phyloP scores from a whole-genome alignment of 2,329 filamentous ascomycete genomes.

The Trichoderma sp. region DNA sequence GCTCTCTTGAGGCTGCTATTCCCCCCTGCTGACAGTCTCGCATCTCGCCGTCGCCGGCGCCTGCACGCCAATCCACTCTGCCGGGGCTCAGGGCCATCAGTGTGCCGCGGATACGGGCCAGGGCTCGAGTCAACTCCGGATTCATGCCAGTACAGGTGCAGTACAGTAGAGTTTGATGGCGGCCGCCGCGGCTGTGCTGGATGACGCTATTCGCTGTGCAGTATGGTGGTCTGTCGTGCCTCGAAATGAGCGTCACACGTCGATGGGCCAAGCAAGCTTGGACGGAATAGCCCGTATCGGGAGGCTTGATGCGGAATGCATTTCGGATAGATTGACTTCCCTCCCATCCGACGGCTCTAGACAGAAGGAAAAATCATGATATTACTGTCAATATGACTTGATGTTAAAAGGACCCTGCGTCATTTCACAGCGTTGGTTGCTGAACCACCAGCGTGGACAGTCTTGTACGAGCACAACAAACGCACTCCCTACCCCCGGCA shows the following conservation, averaged over 20 bases:
- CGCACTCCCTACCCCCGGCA: not conserved
- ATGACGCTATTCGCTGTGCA: not conserved
- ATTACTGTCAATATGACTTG: not conserved
- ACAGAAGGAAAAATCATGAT: not conserved
- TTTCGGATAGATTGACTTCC: not conserved
- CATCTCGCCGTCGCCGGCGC: conserved; percentile 14
- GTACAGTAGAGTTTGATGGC: not conserved
- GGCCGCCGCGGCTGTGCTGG: not conserved
- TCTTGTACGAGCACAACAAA: not conserved
- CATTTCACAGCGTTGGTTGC: no score
- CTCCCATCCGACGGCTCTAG: not conserved
- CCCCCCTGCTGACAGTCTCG: conserved; percentile 12
- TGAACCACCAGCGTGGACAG: not conserved
- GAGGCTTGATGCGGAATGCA: not conserved
- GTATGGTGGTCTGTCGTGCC: not conserved
- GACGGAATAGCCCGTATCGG: not conserved
- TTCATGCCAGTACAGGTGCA: not conserved
- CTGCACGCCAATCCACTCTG: not conserved
- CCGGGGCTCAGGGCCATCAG: not conserved
- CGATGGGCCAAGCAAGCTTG: not conserved
- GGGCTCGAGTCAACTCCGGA: not conserved
- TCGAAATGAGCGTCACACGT: not conserved
- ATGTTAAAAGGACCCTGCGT: not conserved
- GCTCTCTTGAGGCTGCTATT: not conserved
- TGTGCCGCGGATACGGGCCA: conserved; percentile 3